Evolutionary conservation across 2,329 filamentous ascomycete genomes (phyloP), one percentile per base, ranked within the genome.

Genomic region (Geosmithia putterillii): DNA sequence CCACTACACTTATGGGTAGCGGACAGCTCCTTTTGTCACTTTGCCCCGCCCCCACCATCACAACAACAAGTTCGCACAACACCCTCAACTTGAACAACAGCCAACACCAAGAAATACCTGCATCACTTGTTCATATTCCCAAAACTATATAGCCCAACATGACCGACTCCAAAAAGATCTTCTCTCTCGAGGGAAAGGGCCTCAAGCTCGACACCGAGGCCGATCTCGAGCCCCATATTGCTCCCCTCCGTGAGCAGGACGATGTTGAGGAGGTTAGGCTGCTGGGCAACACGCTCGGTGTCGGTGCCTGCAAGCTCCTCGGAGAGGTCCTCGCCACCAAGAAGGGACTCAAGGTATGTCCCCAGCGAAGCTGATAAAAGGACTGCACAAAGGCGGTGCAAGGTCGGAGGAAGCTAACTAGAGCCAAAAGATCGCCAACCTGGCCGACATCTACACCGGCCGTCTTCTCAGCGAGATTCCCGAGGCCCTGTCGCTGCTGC

Each of bases 401-500:
- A 22, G 40, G 18, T 41, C 18, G 15, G 9, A 32, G 10, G 10
- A 32, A 32, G 28, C 28, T 41, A n/a, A 41, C 21, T 14, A 15
- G 10, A 40, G n/a, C 4, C 17, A 39, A 12, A 54, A 81, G 79
- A 70, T 81, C 57, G 89, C 86, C 57, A 94, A 95, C 66, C 73
- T 98, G 45, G 89, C 89, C 62, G 92, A 98, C 63, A 95, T 98
- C 70, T 98, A 96, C 70, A 98, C 92, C 46, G 86, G 86, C 25
- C 86, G 92, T 52, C 78, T 96, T 39, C 79, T 96, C 49, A 84
- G 81, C 62, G 92, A 98, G 62, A 98, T 98, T 50, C 92, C 92
- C 40, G 82, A 83, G 50, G 90, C 92, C 7, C 78, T 98, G 44
- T 85, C 84, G 39, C 81, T 78, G 46, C 80, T 98, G 40, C 80